Conservation (phyloP, 2,329 filamentous ascomycete species). For the Pestalotiopsis sp. region DNA sequence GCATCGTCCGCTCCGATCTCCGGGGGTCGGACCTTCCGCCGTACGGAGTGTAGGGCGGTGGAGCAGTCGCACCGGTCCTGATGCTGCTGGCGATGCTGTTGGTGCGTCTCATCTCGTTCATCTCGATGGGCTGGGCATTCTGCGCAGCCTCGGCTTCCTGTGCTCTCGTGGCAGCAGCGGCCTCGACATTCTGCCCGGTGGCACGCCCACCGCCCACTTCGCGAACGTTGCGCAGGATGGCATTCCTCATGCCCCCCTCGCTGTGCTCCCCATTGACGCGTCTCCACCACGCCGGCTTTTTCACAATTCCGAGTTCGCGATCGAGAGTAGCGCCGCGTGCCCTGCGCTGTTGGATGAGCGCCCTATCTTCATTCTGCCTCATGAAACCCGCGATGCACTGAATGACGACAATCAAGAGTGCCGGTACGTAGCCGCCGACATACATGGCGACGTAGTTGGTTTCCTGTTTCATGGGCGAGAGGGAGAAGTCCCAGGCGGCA, state of each 20-base stretch:
- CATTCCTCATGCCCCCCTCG: slow-evolving; percentile 50
- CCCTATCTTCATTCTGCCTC: slow-evolving; percentile 71
- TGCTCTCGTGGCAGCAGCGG: slow-evolving; percentile 39
- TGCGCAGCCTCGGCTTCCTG: slow-evolving; percentile 27
- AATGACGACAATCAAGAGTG: slow-evolving; percentile 58
- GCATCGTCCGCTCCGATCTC: slow-evolving; percentile 45
- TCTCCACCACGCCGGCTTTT: slow-evolving; percentile 70
- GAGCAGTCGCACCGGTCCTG: slow-evolving; percentile 25
- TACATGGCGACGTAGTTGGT: slow-evolving; percentile 59
- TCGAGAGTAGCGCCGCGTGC: slow-evolving; percentile 58
- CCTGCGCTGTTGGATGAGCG: slow-evolving; percentile 66
- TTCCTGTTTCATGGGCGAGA: slow-evolving; percentile 59
- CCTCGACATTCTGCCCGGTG: slow-evolving; percentile 42
- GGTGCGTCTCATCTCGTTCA: slow-evolving; percentile 38
- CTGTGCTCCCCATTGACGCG: slow-evolving; percentile 47
- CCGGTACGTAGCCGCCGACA: slow-evolving; percentile 63
- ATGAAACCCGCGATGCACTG: slow-evolving; percentile 59
- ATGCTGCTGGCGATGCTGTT: slow-evolving; percentile 26
- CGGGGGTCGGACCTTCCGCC: slow-evolving; percentile 46
- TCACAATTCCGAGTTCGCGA: slow-evolving; percentile 60
- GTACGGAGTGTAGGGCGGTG: slow-evolving; percentile 36
- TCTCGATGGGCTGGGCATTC: slow-evolving; percentile 39
- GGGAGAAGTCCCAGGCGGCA: slow-evolving; percentile 59
- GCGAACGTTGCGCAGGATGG: slow-evolving; percentile 55
- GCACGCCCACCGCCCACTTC: slow-evolving; percentile 54